A percentile compares a stretch with the other conserved stretches of the same genome.
Evolutionary conservation across 2,329 filamentous ascomycete genomes (phyloP).

Genomic region (Metarhizium sp.): DNA sequence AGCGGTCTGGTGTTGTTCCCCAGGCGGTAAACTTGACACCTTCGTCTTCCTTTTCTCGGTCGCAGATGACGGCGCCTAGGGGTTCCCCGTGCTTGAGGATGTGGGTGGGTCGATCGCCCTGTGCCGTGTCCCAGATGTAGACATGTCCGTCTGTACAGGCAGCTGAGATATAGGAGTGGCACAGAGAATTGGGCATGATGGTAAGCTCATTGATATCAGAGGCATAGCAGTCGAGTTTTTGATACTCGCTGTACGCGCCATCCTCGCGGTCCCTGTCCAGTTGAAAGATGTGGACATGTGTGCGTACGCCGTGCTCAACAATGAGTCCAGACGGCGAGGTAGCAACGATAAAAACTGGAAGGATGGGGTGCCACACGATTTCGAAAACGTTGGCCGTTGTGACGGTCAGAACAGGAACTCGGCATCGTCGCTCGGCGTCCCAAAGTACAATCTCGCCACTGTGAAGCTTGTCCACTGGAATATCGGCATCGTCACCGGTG

Average conservation of each 20-base stretch:
- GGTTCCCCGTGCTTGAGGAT: slow-evolving; percentile 42
- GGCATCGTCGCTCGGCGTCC: slow-evolving; percentile 35
- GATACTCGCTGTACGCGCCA: slow-evolving; percentile 31
- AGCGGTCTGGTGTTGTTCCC: slow-evolving; percentile 45
- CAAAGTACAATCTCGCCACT: slow-evolving; percentile 53
- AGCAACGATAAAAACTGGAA: slow-evolving; percentile 45
- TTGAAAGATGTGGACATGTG: slow-evolving; percentile 49
- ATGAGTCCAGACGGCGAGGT: slow-evolving; percentile 43
- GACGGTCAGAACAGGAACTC: slow-evolving; percentile 39
- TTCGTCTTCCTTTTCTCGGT: slow-evolving; percentile 46
- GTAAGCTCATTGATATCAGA: slow-evolving; percentile 55
- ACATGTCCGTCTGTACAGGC: slow-evolving; percentile 52
- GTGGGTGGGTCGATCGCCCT: slow-evolving; percentile 46
- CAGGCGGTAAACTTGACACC: slow-evolving; percentile 57
- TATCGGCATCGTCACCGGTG: slow-evolving; percentile 42
- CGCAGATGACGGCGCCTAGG: slow-evolving; percentile 28
- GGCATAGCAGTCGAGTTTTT: slow-evolving; percentile 49
- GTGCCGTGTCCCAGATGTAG: slow-evolving; percentile 54
- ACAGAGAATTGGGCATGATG: slow-evolving; percentile 43
- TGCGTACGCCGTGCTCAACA: slow-evolving; percentile 34
- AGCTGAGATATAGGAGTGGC: slow-evolving; percentile 46
- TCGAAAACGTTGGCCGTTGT: slow-evolving; percentile 55
- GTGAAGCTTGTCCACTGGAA: slow-evolving; percentile 47
- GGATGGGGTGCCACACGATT: slow-evolving; percentile 50
- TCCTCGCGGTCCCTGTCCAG: slow-evolving; percentile 16